Base-by-base conservation (phyloP, 768 basidiomycete genomes). In the Lepiota subincarnata region DNA sequence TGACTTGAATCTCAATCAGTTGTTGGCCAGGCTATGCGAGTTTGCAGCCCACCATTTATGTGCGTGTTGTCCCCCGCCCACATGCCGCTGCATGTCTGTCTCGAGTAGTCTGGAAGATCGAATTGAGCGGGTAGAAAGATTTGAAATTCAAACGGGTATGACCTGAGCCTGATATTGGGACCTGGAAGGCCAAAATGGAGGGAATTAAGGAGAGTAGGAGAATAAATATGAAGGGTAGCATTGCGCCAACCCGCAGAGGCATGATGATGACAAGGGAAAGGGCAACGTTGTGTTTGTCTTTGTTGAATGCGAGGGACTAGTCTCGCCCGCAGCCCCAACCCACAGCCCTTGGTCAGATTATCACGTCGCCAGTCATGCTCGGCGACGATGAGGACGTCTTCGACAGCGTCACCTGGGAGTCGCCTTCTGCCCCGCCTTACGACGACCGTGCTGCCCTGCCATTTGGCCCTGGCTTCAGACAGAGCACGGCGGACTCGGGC, bases 11-110 rank as follows among this genome's bases (percentile, higher is more conserved):
- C 47, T 50, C 26, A 34, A 48, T 42, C 24, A 40, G 50, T 45
- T 18, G 42, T 18, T n/a, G 5, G 6, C 7, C 13, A 20, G 4
- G 19, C 13, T 39, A 20, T 4, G 35, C 36, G 18, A 13, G 11
- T 22, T n/a, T 43, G 52, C 45, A n/a, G 53, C 51, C 69, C 73
- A 91, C 89, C 87, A 67, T 92, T 91, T 61, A 97, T 93, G 70
- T 82, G 87, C 26, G 94, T 87, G 38, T 82, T 76, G 45, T 76
- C 65, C 36, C 83, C 82, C 22, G 82, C 89, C 84, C 90, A 98
- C 92, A 98, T 96, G 49, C 95, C 95, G 56, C 89, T 92, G 71
- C 95, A 98, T 67, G 87, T 86, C 75, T 98, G 93, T 44, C 90
- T 82, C 26, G 88, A 81, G 71, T 85, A 86, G 70, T 93, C 92